phyloP scores from a whole-genome alignment of 306 rosid species.

The Glycyrrhiza uralensis region DNA sequence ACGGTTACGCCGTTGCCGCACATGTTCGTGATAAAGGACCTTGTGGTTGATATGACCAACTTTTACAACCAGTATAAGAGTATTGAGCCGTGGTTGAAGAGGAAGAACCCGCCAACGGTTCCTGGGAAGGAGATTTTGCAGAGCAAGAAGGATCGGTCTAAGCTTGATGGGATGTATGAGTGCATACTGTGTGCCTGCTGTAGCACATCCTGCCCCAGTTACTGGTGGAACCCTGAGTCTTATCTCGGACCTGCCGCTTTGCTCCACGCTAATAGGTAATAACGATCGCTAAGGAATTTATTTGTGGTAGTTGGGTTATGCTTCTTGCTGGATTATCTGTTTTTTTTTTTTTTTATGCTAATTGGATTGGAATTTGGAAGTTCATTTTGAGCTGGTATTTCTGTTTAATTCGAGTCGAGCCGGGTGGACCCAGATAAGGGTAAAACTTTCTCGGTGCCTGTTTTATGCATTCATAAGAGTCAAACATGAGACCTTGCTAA shows the following conservation, averaged over 20 bases:
- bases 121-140: conserved; percentile 76
- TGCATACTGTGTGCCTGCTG: conserved; percentile 96
- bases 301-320: background rate
- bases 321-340: background rate
- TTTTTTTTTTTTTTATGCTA: background rate
- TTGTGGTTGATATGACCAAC: conserved; percentile 95
- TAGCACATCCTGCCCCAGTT: conserved; percentile 98
- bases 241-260: conserved; percentile 96
- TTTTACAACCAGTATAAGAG: conserved; percentile 98
- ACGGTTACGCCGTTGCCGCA: conserved; percentile 85
- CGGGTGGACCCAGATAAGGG: too few relatives aligned
- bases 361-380: background rate
- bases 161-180: conserved; percentile 98
- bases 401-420: too few relatives aligned
- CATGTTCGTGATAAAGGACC: conserved; percentile 90
- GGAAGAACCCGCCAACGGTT: conserved; percentile 62
- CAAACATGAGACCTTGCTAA: too few relatives aligned
- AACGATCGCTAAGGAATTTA: background rate
- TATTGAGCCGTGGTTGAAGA: conserved; percentile 94
- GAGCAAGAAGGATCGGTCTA: conserved; percentile 83
- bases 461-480: too few relatives aligned
- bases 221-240: conserved; percentile 99
- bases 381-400: background rate
- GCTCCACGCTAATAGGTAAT: conserved; percentile 96
- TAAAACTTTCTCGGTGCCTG: too few relatives aligned